Conservation (phyloP, 768 basidiomycete species). For the Lactarius sanguifluus region DNA sequence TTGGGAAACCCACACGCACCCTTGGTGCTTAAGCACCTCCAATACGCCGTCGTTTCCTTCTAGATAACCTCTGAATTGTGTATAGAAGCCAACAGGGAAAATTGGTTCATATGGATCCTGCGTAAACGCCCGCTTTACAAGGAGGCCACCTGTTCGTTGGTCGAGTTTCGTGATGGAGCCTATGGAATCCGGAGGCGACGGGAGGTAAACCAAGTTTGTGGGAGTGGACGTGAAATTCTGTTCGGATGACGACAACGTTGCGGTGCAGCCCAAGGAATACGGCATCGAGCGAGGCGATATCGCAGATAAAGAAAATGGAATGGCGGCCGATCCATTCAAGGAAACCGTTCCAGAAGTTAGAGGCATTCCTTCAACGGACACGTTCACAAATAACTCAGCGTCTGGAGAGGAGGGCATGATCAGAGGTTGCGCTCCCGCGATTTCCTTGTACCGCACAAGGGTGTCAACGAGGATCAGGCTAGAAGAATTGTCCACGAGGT, state of each 20-base stretch:
- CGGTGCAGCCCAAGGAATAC: conserved; percentile 40
- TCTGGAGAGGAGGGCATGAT: conserved; percentile 23
- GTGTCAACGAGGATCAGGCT: conserved; percentile 43
- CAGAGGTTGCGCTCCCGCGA: conserved; percentile 41
- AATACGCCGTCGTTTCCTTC: conserved; percentile 51
- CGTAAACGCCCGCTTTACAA: conserved; percentile 38
- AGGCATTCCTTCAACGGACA: conserved; percentile 34
- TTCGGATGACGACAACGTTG: conserved; percentile 27
- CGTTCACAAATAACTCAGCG: conserved; percentile 34
- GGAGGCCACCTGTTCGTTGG: conserved; percentile 44
- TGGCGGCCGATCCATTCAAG: conserved; percentile 40
- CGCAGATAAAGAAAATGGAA: conserved; percentile 37
- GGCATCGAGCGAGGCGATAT: conserved; percentile 35
- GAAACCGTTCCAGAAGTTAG: conserved; percentile 36
- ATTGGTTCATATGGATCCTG: conserved; percentile 39
- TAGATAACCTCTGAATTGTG: conserved; percentile 56
- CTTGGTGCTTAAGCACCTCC: conserved; percentile 58
- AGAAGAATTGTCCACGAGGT: conserved; percentile 29
- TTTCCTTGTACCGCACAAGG: conserved; percentile 38
- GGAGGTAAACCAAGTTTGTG: conserved; percentile 43
- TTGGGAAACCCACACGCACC: conserved; percentile 36
- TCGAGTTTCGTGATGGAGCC: conserved; percentile 51
- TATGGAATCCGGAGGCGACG: conserved; percentile 35
- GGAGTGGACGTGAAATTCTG: conserved; percentile 38
- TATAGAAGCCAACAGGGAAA: conserved; percentile 76